These are phyloP conservation scores for Fusarium nodosum DNA, from an alignment of 2,329 filamentous ascomycete species.

Conservation along the genomic window DNA sequence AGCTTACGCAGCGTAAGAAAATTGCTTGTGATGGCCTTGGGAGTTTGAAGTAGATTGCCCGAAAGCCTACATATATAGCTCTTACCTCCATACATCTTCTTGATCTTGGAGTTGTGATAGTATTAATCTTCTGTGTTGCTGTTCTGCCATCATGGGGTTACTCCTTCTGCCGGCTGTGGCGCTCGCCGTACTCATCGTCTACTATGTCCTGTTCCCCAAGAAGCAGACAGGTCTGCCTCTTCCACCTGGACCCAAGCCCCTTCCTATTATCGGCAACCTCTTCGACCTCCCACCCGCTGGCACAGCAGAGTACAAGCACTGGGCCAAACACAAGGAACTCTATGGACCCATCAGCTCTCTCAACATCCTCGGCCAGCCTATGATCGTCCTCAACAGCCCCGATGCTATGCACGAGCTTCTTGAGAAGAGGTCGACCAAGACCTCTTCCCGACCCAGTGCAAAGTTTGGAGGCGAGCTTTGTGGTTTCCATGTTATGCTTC, in stretches of 20 bases:
- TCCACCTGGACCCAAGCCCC: slow-evolving; percentile 64
- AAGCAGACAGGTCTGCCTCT: slow-evolving; percentile 21
- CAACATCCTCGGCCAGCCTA: slow-evolving; percentile 56
- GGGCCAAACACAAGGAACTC: slow-evolving; percentile 57
- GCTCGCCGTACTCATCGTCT: slow-evolving; percentile 25
- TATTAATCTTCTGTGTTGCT: neutral
- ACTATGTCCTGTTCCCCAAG: slow-evolving; percentile 22
- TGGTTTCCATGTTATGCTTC: slow-evolving; percentile 38
- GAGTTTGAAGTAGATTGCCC: neutral
- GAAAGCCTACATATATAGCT: slow-evolving; percentile 17
- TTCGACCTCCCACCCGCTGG: slow-evolving; percentile 59
- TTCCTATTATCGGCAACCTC: slow-evolving; percentile 65
- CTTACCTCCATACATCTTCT: neutral
- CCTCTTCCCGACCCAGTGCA: slow-evolving; percentile 51
- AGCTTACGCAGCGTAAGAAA: slow-evolving; percentile 24
- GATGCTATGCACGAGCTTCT: slow-evolving; percentile 56
- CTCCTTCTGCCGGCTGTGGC: slow-evolving; percentile 28
- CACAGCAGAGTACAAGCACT: slow-evolving; percentile 56
- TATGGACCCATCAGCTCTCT: slow-evolving; percentile 58
- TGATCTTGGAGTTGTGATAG: neutral
- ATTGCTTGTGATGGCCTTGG: neutral
- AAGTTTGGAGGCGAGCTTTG: slow-evolving; percentile 44
- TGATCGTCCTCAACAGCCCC: slow-evolving; percentile 58
- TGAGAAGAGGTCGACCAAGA: slow-evolving; percentile 53
- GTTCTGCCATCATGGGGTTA: slow-evolving; percentile 19